A percentile compares a stretch with the other conserved stretches of the same genome.
These are phyloP conservation scores for Colletotrichum musicola DNA, from an alignment of 2,329 filamentous ascomycete genomes.

Conservation along the genomic window DNA sequence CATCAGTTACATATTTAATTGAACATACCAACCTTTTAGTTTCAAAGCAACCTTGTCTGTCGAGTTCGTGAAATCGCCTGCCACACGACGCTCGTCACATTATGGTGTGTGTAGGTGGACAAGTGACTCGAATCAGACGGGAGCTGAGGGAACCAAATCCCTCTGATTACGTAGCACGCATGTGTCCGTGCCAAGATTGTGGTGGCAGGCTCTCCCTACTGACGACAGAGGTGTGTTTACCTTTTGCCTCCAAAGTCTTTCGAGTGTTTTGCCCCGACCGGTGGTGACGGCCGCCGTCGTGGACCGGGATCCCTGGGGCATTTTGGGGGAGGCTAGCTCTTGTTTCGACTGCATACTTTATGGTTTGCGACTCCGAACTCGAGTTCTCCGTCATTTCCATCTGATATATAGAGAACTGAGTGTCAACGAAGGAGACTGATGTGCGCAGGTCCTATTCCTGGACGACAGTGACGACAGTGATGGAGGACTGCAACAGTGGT, in stretches of 20 bases:
- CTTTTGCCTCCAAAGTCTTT: neutral
- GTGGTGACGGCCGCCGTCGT: neutral
- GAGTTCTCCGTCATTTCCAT: too few relatives aligned
- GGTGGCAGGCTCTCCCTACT: too few relatives aligned
- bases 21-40: constrained; percentile 7
- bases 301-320: neutral
- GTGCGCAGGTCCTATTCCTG: too few relatives aligned
- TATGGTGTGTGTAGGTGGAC: too few relatives aligned
- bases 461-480: too few relatives aligned
- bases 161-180: neutral
- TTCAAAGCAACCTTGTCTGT: neutral
- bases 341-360: neutral
- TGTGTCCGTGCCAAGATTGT: neutral
- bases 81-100: too few relatives aligned
- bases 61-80: too few relatives aligned
- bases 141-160: neutral
- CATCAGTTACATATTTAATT: constrained; percentile 24
- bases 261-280: neutral
- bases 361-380: neutral
- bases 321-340: neutral
- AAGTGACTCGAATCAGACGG: too few relatives aligned
- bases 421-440: too few relatives aligned
- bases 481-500: too few relatives aligned
- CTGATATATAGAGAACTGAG: too few relatives aligned
- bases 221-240: neutral